phyloP scores from a whole-genome alignment of 2,329 filamentous ascomycete species.

The Chrysosporium queenslandicum region DNA sequence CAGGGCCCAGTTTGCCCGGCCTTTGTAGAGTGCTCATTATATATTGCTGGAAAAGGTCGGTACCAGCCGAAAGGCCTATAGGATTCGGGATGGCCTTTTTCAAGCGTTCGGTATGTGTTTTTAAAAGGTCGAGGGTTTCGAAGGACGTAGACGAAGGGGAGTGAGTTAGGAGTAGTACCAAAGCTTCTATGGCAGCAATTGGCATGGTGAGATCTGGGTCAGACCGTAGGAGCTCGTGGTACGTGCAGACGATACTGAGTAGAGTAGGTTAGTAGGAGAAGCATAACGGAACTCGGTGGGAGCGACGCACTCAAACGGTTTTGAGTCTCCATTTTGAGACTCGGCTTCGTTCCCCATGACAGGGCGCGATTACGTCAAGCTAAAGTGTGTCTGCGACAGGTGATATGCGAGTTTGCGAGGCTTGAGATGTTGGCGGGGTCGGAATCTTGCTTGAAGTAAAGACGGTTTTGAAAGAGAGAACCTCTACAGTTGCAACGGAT shows the following conservation, averaged over 20 bases:
- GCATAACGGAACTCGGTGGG: background rate
- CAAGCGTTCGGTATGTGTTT: slow-evolving; percentile 64
- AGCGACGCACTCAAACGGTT: slow-evolving; percentile 32
- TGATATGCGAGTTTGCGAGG: background rate
- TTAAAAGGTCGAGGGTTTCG: slow-evolving; percentile 82
- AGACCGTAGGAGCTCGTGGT: slow-evolving; percentile 52
- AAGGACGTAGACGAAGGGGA: slow-evolving; percentile 77
- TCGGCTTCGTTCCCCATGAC: slow-evolving; percentile 10
- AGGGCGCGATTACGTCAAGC: background rate
- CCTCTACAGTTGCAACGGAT: background rate
- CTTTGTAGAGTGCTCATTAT: slow-evolving; percentile 63
- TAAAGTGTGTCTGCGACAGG: background rate
- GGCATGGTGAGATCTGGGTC: slow-evolving; percentile 90
- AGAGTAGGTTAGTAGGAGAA: background rate
- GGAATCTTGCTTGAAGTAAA: background rate
- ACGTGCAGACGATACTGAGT: slow-evolving; percentile 52
- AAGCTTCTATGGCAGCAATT: slow-evolving; percentile 82
- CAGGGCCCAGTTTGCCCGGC: slow-evolving; percentile 42
- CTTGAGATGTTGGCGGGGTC: background rate
- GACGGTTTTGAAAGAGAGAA: no score
- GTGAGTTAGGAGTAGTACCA: slow-evolving; percentile 75
- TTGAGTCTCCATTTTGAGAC: slow-evolving; percentile 15
- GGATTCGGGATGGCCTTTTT: slow-evolving; percentile 75
- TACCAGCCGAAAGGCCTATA: slow-evolving; percentile 84
- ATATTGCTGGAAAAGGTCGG: slow-evolving; percentile 91